phyloP scores from a whole-genome alignment of 495 filamentous ascomycete species.

The Margaritispora aquatica region DNA sequence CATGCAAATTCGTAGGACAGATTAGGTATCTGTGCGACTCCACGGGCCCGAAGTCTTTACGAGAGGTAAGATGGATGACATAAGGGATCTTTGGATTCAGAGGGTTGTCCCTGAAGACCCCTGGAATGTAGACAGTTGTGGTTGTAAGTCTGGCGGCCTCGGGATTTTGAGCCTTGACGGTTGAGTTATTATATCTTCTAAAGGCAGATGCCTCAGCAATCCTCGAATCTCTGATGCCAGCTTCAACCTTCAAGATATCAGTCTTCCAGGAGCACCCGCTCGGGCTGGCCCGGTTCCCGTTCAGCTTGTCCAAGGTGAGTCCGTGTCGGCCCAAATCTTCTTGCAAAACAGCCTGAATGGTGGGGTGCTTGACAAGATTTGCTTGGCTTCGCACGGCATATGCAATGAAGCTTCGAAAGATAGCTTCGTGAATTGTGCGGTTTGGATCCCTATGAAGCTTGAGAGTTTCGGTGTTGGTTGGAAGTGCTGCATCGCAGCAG shows the following conservation, averaged over 20 bases:
- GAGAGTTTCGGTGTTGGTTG: background rate
- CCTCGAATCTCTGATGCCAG: no score
- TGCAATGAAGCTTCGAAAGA: slow-evolving; percentile 14
- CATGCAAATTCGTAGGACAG: slow-evolving; percentile 8
- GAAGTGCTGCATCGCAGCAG: slow-evolving; percentile 12
- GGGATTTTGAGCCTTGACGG: no score
- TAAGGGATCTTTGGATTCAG: slow-evolving; percentile 10
- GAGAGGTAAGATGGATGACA: slow-evolving; percentile 17
- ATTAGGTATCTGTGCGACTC: slow-evolving; percentile 23
- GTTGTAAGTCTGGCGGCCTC: no score
- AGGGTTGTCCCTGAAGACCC: slow-evolving; percentile 15
- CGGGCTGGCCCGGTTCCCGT: no score
- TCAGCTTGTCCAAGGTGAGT: background rate
- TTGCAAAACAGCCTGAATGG: background rate
- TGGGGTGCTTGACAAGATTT: background rate
- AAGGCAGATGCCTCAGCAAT: no score
- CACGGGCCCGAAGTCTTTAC: slow-evolving; percentile 18
- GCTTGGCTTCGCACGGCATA: slow-evolving; percentile 8
- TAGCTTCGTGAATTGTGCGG: slow-evolving; percentile 16
- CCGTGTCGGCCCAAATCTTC: background rate
- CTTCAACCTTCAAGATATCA: no score
- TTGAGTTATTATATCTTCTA: no score
- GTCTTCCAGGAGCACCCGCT: no score
- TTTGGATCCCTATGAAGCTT: slow-evolving; percentile 19
- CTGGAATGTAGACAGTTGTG: slow-evolving; percentile 6